These are phyloP conservation scores for Tuber calosporum DNA, from an alignment of 495 filamentous ascomycete genomes.

Conservation along the genomic window DNA sequence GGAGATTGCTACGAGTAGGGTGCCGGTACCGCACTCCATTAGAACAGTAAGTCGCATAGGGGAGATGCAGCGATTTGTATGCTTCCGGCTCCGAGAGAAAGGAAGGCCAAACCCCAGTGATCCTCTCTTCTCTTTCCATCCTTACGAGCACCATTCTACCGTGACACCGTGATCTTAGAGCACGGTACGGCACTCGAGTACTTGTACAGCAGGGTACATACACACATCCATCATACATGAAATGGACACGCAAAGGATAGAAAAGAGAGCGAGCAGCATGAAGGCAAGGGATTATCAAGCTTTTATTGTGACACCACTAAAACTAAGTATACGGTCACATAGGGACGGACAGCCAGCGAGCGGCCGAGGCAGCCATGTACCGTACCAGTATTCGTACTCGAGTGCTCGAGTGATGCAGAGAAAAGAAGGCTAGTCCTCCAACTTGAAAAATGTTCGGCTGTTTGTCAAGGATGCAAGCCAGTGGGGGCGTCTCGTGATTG, in stretches of 20 bases:
- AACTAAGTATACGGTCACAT: too few species aligned
- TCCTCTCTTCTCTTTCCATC: background rate
- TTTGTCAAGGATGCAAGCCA: background rate
- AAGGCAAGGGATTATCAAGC: background rate
- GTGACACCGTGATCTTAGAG: too few species aligned
- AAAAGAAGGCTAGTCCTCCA: background rate
- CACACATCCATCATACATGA: background rate
- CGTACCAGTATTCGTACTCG: too few species aligned
- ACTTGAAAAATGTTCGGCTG: background rate
- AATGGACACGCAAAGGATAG: background rate
- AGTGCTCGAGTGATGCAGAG: too few species aligned
- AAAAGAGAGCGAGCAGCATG: constrained; percentile 1
- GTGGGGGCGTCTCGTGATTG: background rate
- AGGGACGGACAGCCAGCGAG: background rate
- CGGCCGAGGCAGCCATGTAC: background rate
- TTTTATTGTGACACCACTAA: too few species aligned
- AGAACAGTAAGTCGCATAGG: background rate
- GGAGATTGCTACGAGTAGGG: background rate
- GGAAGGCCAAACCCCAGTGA: background rate
- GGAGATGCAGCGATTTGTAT: background rate
- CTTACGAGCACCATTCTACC: background rate
- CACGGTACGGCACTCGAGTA: too few species aligned
- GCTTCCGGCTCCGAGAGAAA: background rate
- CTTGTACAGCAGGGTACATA: too few species aligned
- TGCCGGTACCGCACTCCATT: background rate